Conservation (phyloP, 2,329 filamentous ascomycete genomes). For the Cladosporium sp. region DNA sequence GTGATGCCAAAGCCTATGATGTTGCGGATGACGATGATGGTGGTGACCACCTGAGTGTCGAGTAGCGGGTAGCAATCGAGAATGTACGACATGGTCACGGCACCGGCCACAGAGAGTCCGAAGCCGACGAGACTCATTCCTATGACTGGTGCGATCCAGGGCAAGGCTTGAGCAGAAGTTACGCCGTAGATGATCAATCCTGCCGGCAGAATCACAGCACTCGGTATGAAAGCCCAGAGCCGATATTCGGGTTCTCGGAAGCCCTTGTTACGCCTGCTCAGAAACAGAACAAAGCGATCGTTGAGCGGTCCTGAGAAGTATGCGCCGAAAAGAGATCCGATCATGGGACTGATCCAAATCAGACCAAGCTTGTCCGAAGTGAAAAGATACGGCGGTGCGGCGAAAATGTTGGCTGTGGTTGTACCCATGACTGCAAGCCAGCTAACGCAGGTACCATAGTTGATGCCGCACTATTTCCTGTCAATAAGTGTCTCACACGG, state of each 20-base stretch:
- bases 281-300: constrained; percentile 20
- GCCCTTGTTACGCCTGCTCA: constrained; percentile 35
- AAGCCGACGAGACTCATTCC: constrained; percentile 40
- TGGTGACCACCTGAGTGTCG: constrained; percentile 41
- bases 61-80: constrained; percentile 44
- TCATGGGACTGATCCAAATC: constrained; percentile 49
- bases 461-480: neutral
- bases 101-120: constrained; percentile 45
- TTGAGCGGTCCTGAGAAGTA: constrained; percentile 30
- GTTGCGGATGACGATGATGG: constrained; percentile 44
- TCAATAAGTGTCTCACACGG: too few relatives aligned
- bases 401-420: constrained; percentile 40
- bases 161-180: constrained; percentile 41
- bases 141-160: constrained; percentile 45
- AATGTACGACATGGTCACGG: constrained; percentile 41
- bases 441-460: constrained; percentile 1
- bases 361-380: constrained; percentile 41
- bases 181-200: constrained; percentile 45
- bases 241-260: constrained; percentile 38
- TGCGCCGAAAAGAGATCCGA: constrained; percentile 38
- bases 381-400: neutral
- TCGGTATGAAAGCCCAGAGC: constrained; percentile 37
- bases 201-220: constrained; percentile 39
- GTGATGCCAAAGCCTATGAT: constrained; percentile 44
- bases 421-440: constrained; percentile 56